phyloP scores from a whole-genome alignment of 768 basidiomycete genomes.

The Pulveroboletus sp. region DNA sequence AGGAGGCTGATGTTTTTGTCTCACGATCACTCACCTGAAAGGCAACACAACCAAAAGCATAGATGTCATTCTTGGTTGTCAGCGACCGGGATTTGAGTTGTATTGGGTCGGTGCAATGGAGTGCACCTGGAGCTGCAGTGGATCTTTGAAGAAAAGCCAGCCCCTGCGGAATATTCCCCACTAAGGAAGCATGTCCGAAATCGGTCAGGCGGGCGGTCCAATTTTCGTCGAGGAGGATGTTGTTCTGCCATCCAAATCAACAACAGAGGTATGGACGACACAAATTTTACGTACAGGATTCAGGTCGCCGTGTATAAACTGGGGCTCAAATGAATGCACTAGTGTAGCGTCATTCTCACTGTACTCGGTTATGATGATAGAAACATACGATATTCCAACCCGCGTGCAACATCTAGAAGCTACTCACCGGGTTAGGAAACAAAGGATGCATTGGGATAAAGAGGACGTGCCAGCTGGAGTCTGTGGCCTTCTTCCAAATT shows the following conservation, averaged over 20 bases:
- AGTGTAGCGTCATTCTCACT: neutral
- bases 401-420: neutral
- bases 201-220: slow-evolving; percentile 39
- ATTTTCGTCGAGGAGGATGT: slow-evolving; percentile 10
- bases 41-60: slow-evolving; percentile 33
- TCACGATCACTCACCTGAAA: slow-evolving; percentile 17
- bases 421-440: neutral
- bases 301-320: slow-evolving; percentile 15
- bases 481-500: neutral
- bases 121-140: slow-evolving; percentile 32
- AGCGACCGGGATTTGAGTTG: slow-evolving; percentile 27
- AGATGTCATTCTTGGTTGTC: slow-evolving; percentile 13
- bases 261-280: neutral
- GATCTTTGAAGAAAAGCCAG: slow-evolving; percentile 6
- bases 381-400: neutral
- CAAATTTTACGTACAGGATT: slow-evolving; percentile 4
- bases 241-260: slow-evolving; percentile 9
- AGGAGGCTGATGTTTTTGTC: neutral
- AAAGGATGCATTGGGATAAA: no score
- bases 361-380: neutral
- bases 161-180: slow-evolving; percentile 6
- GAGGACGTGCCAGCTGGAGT: neutral
- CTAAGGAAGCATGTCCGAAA: slow-evolving; percentile 38
- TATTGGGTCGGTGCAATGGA: slow-evolving; percentile 43
- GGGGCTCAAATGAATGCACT: slow-evolving; percentile 13